Base-by-base conservation (phyloP, 2,329 filamentous ascomycete species). In the Ophiosphaerella herpotricha region DNA sequence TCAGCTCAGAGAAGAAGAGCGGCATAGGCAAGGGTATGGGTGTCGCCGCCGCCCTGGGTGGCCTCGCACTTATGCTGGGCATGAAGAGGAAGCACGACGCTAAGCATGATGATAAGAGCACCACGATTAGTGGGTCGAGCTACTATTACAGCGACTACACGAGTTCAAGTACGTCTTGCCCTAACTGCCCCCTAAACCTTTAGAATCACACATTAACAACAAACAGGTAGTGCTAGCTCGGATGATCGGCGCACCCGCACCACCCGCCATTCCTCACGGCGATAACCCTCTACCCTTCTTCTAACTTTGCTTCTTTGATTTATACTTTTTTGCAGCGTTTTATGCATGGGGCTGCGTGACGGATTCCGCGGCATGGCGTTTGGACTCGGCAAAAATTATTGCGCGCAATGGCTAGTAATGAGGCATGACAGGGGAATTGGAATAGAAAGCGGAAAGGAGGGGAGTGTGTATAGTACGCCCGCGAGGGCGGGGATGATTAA, bases 111-210 rank as follows among this genome's bases (percentile, higher is more conserved):
- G 75, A 78, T 49, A 76, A 78, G 74, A 75, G 66, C 35, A 72
- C 69, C 7, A 71, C 66, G 49, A 70, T 74, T 38, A 72, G 68
- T 13, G 74, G 73, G 40, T 72, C 63, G 16, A 62, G 58, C n/a
- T 67, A 71, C 49, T 75, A 74, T 43, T 75, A 74, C 56, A 75
- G 74, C 55, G 76, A 78, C 57, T 78, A 79, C 61, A 79, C 78
- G 31, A 78, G 74, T 57, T 67, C 71, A 46, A 79, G 77, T 79
- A 63, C 77, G 77, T 78, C 39, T 41, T 7, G 7, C 11, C 26
- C 18, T 21, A 21, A 21, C 18, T 21, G 4, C 18, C 18, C 18
- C 2, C 18, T 21, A 21, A 4, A 21, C 18, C 18, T 21, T 21
- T 21, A 21, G 18, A 21, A 21, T 21, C 18, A 21, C 18, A 21